Evolutionary conservation across 768 basidiomycete genomes (phyloP), one percentile per base, ranked within the genome.

Genomic region (Lactifluus subvellereus): DNA sequence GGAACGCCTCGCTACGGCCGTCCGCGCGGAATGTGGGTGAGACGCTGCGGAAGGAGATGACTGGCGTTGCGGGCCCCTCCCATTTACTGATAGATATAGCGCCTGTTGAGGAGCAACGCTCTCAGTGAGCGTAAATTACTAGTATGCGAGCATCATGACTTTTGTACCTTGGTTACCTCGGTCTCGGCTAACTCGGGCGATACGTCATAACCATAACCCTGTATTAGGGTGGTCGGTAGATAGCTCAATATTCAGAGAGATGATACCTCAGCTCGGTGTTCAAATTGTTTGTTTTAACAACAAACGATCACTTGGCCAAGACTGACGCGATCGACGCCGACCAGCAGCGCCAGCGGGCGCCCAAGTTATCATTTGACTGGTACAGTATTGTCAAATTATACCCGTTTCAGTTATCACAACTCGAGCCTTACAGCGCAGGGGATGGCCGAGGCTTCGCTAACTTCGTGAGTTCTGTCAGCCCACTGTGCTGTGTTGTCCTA

Each of bases 31-130:
- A 48, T 2, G 22, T 8, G 9, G 70, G 69, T 6, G 77, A 75
- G 0, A 68, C 68, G 67, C 78, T 79, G 20, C 76, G 75, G 69
- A 83, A 84, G 32, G 81, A 78, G 22, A 16, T 43, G 2, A 7
- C 2, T 43, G 2, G 42, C 16, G 84, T 73, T 7, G 60, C 20
- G 1, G 72, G 74, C 6, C 1, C 11, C 40, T 14, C 40, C 40
- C 11, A 40, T 40, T 40, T 14, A 4, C 40, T 4, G 40, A 13
- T 40, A 40, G 40, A 40, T 40, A 13, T 40, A 13, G 40, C 40
- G 40, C 40, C 40, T 8, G 40, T 27, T 27, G 27, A 14, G 11
- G 37, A 37, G 37, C 37, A 11, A 37, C 8, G 27, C 27, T 37
- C 37, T 37, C 11, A 11, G 37, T 4, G 37, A 37, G 37, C 8